Evolutionary conservation across 257 asterid genomes (phyloP), one percentile per base, ranked within the genome.

Genomic region (Petunia axillaris): DNA sequence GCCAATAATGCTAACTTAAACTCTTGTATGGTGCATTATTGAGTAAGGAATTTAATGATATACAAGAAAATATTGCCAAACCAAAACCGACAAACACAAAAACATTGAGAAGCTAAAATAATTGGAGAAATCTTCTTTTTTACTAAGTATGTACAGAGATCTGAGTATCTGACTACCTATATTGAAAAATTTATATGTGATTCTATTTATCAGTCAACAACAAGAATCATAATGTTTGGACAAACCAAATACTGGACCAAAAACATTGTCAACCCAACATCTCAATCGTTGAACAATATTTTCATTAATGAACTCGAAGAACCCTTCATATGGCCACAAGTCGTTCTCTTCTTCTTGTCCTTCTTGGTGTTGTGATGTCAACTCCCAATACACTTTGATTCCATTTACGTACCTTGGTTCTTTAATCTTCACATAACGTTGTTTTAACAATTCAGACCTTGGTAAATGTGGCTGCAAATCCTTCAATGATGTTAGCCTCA

Each of bases 291-390:
- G 54, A 58, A 57, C 11, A 0, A 40, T 15, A 8, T n/a, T 40
- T n/a, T 38, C 11, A 5, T 3, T 8, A 41, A 4, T 0, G 3
- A 58, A 76, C 15, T 76, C 25, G 8, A 58, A 58, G 0, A 76
- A 16, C 0, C 0, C 2, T 58, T n/a, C 16, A n/a, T 41, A n/a
- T 7, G 1, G 6, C 2, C 8, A 4, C 5, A 6, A 8, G 0
- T n/a, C 25, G 1, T 55, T 6, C 0, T 71, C 59, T 8, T 71
- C 39, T 8, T 48, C 40, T 25, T 25, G 25, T 25, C 25, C 25
- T 40, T 71, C 58, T 1, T n/a, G 6, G 4, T 6, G 77, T 52
- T 71, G 14, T 10, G 58, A 38, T 67, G 35, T 67, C 75, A n/a
- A 67, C 4, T 43, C 0, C 54, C 80, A 76, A 57, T 55, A 52